Base-by-base conservation (phyloP, 495 filamentous ascomycete species). In the Pyrenopolyporus hunteri region DNA sequence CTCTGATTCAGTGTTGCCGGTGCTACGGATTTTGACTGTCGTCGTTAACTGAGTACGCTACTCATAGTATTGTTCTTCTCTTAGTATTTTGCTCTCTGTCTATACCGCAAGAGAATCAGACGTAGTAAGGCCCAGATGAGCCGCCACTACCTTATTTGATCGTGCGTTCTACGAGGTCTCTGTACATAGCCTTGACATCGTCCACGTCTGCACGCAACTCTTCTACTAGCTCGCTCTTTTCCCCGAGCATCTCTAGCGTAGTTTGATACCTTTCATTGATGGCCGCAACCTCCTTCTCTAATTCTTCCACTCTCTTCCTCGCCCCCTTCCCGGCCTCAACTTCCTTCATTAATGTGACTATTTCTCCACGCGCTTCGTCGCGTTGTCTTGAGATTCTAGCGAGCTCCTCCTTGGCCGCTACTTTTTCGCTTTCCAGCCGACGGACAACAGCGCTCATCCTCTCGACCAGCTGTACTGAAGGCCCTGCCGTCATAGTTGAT, bases 371-470 rank as follows among this genome's bases (percentile, higher is more conserved):
- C 25, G 93, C 89, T 65, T 96, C 90, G 63, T 99, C 94, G 14
- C 95, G 83, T 73, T 98, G 94, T 35, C 82, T 76, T 7, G 87
- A 84, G 11, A 97, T 83, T 28, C 93, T 81, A 0, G 84, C 79
- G 44, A 97, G 78, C 68, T 98, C 95, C 63, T 98, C 94, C 68
- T 88, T 88, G 17, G 83, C 84, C 3, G 87, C 88, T 13, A 92
- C 88, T 64, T 93, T 93, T 67, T 98, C 95, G 57, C 87, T 90
- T 69, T 98, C 95, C 0, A 98, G 78, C 3, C 93, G 84, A 22
- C 94, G 88, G 17, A 99, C 91, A 1, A 92, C 89, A 29, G 93
- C 90, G 60, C 87, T 91, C 93, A 99, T 97, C 37, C 95, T 88
- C 73, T 98, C 94, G 4, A 99, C 92, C 0, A 99, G 82, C 72